These are phyloP conservation scores for Syncephalastrum racemosum DNA, from an alignment of 371 early-diverging fungal genomes.

Conservation along the genomic window DNA sequence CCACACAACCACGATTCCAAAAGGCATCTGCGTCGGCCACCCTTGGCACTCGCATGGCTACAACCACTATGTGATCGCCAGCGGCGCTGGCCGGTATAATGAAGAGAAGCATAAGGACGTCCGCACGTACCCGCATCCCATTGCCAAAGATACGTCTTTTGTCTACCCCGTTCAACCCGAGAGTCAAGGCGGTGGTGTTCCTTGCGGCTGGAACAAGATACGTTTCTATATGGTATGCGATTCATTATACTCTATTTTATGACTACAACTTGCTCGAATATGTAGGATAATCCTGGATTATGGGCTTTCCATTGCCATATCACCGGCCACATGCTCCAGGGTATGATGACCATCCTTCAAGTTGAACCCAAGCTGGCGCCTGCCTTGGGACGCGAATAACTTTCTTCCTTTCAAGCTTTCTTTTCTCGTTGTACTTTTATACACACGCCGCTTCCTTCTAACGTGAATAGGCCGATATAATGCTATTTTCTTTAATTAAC, in stretches of 20 bases:
- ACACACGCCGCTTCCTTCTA: too few relatives aligned
- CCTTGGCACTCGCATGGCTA: constrained; percentile 49
- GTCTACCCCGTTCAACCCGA: constrained; percentile 19
- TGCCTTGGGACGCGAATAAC: too few relatives aligned
- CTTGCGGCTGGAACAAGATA: constrained; percentile 42
- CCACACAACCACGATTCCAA: constrained; percentile 17
- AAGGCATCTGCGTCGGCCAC: constrained; percentile 27
- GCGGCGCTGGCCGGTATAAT: constrained; percentile 32
- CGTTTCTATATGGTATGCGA: constrained; percentile 27
- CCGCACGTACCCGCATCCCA: constrained; percentile 22
- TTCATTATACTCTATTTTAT: neutral
- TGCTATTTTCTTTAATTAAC: too few relatives aligned
- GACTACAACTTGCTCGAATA: neutral
- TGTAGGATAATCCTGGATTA: constrained; percentile 46
- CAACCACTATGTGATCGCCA: constrained; percentile 36
- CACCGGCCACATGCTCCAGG: constrained; percentile 52
- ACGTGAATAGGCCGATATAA: too few relatives aligned
- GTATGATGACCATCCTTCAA: constrained; percentile 45
- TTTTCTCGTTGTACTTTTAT: too few relatives aligned
- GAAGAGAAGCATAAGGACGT: constrained; percentile 23
- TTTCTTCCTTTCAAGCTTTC: too few relatives aligned
- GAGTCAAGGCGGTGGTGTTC: constrained; percentile 1
- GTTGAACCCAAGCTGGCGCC: constrained; percentile 31
- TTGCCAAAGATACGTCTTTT: constrained; percentile 33
- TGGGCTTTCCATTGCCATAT: constrained; percentile 58